Base-by-base conservation (phyloP, 2,329 filamentous ascomycete genomes). In the Exophiala sideris region DNA sequence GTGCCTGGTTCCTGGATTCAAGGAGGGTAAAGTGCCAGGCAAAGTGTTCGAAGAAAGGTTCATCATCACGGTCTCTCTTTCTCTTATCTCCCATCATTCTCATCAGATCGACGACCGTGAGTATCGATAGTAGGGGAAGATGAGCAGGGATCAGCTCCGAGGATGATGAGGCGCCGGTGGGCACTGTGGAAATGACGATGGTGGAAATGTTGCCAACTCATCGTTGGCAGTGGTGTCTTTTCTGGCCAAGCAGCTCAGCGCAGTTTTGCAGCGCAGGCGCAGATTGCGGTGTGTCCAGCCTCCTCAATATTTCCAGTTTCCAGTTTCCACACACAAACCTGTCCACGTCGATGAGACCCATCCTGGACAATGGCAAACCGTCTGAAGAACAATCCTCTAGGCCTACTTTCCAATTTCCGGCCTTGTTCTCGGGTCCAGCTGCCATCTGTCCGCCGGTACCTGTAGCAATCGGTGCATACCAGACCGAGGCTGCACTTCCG, bases 361-460 rank as follows among this genome's bases (percentile, higher is more conserved):
- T 20, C n/a, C 38, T 21, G 16, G 39, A 54, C 18, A 42, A 59
- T 59, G 57, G 57, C 52, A 53, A 39, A 36, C 40, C 16, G 47
- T 47, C 38, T 21, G 20, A 50, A 21, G 47, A 41, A 29, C 41
- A 44, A 21, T 24, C 21, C 16, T 52, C 45, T 36, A 52, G 49
- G 45, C 45, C 38, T 40, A 18, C 46, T 40, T 42, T 50, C 45
- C 47, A 54, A 21, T 14, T 11, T 42, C 32, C 44, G 21, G 44
- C 42, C 35, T 24, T 36, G 33, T 49, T 42, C 41, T 24, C 21
- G 20, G 20, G 18, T 33, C 46, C 46, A 40, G 11, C 34, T 14
- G 16, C 32, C 16, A 45, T 47, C 50, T 39, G 45, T 16, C 45
- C 24, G 41, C 20, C 40, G 51, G 44, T 33, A 44, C 33, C 48